Evolutionary conservation across 805 yeast species (phyloP).

Genomic region (Saccharomycopsis guyanensis): DNA sequence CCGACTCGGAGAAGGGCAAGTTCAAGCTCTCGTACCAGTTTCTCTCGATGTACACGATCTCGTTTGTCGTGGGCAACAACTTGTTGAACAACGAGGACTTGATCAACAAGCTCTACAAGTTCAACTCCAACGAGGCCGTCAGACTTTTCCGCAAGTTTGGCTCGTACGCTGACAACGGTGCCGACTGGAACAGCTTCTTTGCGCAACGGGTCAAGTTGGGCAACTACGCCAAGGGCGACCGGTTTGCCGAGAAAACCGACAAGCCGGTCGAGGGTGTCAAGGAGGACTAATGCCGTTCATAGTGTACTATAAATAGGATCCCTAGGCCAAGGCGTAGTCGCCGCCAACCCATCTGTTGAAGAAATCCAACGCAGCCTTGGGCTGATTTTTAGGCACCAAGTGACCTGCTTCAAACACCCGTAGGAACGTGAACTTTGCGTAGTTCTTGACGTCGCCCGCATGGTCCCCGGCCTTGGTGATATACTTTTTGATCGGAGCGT

Average conservation of each 20-base stretch:
- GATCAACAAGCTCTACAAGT: constrained; percentile 33
- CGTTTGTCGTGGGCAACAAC: constrained; percentile 23
- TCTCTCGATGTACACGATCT: constrained; percentile 29
- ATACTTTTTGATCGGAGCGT: constrained; percentile 35
- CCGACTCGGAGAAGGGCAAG: constrained; percentile 25
- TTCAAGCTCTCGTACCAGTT: constrained; percentile 51
- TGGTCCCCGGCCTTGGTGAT: constrained; percentile 28
- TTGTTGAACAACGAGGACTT: constrained; percentile 37
- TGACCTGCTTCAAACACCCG: constrained; percentile 82
- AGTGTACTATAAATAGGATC: too few relatives aligned
- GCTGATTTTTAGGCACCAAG: constrained; percentile 89
- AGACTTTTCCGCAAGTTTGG: constrained; percentile 66
- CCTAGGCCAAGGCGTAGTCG: constrained; percentile 23
- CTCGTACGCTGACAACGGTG: constrained; percentile 26
- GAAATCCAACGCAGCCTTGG: constrained; percentile 62
- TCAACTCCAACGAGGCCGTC: constrained; percentile 30
- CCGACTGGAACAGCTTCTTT: constrained; percentile 10
- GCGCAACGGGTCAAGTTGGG: constrained; percentile 7
- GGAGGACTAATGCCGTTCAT: neutral
- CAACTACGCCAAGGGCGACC: constrained; percentile 14
- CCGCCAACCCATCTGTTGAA: constrained; percentile 70
- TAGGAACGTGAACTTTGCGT: constrained; percentile 63
- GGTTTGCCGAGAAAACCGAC: neutral
- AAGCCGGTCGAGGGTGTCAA: neutral
- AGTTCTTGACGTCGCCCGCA: constrained; percentile 67